These are phyloP conservation scores for Rhynchospora tenuis DNA, from an alignment of 176 grass and related monocot genomes.

Conservation along the genomic window DNA sequence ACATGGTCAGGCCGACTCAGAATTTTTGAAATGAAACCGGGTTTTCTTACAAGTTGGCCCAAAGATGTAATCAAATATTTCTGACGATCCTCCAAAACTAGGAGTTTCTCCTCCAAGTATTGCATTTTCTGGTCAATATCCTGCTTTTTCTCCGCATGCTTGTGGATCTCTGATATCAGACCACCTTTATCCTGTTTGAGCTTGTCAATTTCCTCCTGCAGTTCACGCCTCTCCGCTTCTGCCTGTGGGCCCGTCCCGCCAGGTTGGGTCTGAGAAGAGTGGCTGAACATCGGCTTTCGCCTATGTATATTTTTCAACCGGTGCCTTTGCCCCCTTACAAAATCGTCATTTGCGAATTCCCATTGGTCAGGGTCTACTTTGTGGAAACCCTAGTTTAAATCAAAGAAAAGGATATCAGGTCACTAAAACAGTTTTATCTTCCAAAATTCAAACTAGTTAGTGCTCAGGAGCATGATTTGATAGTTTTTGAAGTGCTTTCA, in stretches of 20 bases:
- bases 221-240: conserved; percentile 57
- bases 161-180: conserved; percentile 51
- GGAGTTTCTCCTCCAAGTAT: conserved; percentile 66
- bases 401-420: neutral
- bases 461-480: neutral
- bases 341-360: conserved; percentile 93
- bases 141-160: conserved; percentile 51
- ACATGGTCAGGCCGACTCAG: conserved; percentile 40
- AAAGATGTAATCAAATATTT: conserved; percentile 46
- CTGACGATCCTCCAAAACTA: conserved; percentile 51
- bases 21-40: conserved; percentile 46
- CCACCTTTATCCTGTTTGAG: conserved; percentile 52
- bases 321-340: conserved; percentile 52
- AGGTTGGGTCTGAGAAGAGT: conserved; percentile 47
- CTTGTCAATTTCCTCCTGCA: conserved; percentile 70
- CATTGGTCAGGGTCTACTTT: conserved; percentile 88
- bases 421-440: neutral
- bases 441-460: neutral
- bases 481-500: neutral
- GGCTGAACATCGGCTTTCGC: conserved; percentile 87
- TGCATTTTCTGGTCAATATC: conserved; percentile 68
- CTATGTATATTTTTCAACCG: conserved; percentile 77
- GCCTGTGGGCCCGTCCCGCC: conserved; percentile 30
- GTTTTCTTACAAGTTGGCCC: conserved; percentile 47
- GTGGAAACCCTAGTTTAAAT: conserved; percentile 65